Evolutionary conservation across 345 rosid species (phyloP), one percentile per base, ranked within the genome.

Genomic region (Hibiscus syriacus): DNA sequence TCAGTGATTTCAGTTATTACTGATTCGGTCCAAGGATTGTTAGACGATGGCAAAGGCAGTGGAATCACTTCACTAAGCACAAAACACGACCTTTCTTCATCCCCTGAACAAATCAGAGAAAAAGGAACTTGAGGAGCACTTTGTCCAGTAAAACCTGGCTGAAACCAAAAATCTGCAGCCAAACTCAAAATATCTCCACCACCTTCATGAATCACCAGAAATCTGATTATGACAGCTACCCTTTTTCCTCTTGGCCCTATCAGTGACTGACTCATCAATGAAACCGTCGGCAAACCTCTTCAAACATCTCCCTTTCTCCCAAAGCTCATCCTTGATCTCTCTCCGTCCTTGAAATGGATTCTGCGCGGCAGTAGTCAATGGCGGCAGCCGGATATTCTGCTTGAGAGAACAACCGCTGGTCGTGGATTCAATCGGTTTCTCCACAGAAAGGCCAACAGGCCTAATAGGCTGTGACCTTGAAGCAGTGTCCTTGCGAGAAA

Each of bases 361-460:
- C 43, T 76, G 82, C 25, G 70, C 66, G 54, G 83, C 80, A 22
- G 92, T 85, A 25, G 97, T 86, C 79, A 94, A 82, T 14, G 93
- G 99, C 12, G 96, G 99, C 23, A 94, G 96, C 77, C 92, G 77
- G 65, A 88, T 86, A 70, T 80, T 83, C 81, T 86, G 98, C 84
- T 88, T 91, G 63, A 94, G 83, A 34, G 94, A 86, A 72, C 94
- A 79, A 26, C 70, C 74, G 66, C 84, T 70, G 60, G 76, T 66
- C 84, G 85, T 90, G 38, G 88, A 68, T 62, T 93, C 94, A 7
- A 77, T 79, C 7, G 90, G 81, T 63, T 84, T 90, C 67, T 81
- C 92, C 26, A 88, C 86, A 32, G 96, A 88, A 39, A 90, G 80
- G 64, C 93, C 89, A 49, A 86, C 89, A 20, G 96, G 89, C 80